Percentiles rank a stretch among this genome's conserved stretches.
phyloP scores from a whole-genome alignment of 805 yeast species.

The Metschnikowia drakensbergensis region DNA sequence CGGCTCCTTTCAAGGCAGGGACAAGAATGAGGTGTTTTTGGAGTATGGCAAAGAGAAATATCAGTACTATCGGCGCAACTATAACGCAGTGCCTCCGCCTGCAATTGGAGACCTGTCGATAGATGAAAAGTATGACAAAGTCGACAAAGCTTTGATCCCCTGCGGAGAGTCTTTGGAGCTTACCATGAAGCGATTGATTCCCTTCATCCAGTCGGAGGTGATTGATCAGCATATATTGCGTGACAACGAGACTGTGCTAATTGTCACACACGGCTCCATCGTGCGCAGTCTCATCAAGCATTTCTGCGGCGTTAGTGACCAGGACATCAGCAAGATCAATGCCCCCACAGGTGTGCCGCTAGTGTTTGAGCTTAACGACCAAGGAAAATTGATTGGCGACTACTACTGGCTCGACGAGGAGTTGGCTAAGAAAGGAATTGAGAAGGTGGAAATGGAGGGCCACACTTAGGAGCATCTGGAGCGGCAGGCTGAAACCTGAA shows the following conservation, averaged over 20 bases:
- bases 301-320: slow-evolving; percentile 33
- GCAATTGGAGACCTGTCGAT: slow-evolving; percentile 29
- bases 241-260: slow-evolving; percentile 28
- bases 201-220: slow-evolving; percentile 32
- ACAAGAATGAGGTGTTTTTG: slow-evolving; percentile 34
- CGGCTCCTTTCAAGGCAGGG: slow-evolving; percentile 40
- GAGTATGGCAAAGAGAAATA: slow-evolving; percentile 36
- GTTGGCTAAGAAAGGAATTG: slow-evolving; percentile 37
- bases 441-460: slow-evolving; percentile 20
- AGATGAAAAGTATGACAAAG: slow-evolving; percentile 34
- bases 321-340: slow-evolving; percentile 36
- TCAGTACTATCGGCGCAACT: slow-evolving; percentile 37
- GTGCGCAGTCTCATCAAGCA: slow-evolving; percentile 41
- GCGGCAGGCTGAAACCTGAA: not conserved
- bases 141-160: slow-evolving; percentile 25
- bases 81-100: slow-evolving; percentile 36
- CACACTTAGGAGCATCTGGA: slow-evolving; percentile 2
- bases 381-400: slow-evolving; percentile 24
- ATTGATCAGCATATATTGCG: slow-evolving; percentile 22
- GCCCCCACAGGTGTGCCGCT: slow-evolving; percentile 45
- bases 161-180: slow-evolving; percentile 38
- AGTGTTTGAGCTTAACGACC: slow-evolving; percentile 37
- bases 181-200: slow-evolving; percentile 38
- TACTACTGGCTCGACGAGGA: slow-evolving; percentile 41
- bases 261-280: slow-evolving; percentile 43